phyloP scores from a whole-genome alignment of 352 stramenopile species.

The Elongisporangium anandrum region DNA sequence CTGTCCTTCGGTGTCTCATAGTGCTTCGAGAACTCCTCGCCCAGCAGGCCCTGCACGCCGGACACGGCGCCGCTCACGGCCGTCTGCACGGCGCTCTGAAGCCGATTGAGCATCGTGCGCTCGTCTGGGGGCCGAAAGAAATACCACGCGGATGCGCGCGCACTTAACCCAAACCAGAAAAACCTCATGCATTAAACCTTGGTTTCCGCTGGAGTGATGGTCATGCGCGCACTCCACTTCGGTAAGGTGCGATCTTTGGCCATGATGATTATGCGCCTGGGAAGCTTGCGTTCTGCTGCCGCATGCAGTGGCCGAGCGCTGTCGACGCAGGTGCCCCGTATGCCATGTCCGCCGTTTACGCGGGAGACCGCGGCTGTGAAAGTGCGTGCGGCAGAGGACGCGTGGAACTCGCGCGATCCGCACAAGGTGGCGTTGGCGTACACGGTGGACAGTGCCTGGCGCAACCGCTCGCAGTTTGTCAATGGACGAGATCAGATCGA shows the following conservation, averaged over 20 bases:
- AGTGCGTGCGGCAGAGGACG: slow-evolving; percentile 83
- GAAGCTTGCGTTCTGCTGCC: not conserved
- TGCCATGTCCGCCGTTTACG: slow-evolving; percentile 77
- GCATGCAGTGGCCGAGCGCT: not conserved
- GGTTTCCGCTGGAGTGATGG: not conserved
- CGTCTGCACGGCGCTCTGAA: slow-evolving; percentile 69
- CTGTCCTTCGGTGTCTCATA: slow-evolving; percentile 86
- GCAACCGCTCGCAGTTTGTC: slow-evolving; percentile 84
- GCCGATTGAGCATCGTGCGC: slow-evolving; percentile 67
- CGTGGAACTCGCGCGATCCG: slow-evolving; percentile 84
- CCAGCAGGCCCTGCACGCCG: slow-evolving; percentile 60
- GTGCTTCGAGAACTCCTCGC: slow-evolving; percentile 81
- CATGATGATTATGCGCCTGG: not conserved
- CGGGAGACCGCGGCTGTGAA: slow-evolving; percentile 71
- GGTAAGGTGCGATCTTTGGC: not conserved
- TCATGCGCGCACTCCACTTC: not conserved
- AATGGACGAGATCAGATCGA: slow-evolving; percentile 70
- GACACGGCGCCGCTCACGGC: slow-evolving; percentile 44
- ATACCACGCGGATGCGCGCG: not conserved
- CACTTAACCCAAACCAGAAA: not conserved
- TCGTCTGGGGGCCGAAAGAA: not conserved
- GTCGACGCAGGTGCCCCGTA: slow-evolving; percentile 6
- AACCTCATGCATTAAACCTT: not conserved
- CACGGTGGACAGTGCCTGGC: slow-evolving; percentile 73
- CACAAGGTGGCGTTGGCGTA: slow-evolving; percentile 77